Base-by-base conservation (phyloP, 1,284 basidiomycete genomes). In the Uromyces viciae-fabae region DNA sequence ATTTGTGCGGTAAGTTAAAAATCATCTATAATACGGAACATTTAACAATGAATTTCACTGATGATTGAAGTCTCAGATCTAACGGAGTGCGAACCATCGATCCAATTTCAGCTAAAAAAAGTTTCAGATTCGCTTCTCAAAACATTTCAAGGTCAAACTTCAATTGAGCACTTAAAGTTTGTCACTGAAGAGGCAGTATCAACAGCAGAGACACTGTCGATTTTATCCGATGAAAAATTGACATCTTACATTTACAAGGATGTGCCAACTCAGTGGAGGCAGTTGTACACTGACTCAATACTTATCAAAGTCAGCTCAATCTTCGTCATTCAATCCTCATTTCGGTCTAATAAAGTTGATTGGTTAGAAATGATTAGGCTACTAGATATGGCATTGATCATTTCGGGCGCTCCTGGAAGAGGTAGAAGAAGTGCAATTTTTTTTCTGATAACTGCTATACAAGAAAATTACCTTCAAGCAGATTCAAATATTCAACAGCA, bases 361-460 rank as follows among this genome's bases (percentile, higher is more conserved):
- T 84, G 82, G 83, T 33, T 75, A 33, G 81, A 83, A 1, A 76
- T 82, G 3, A 88, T 96, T 49, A 86, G 88, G 5, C 86, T 88
- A 17, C 87, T 98, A 40, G 95, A 98, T 84, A 88, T 88, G 83
- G 91, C 92, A 0, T 91, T 96, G 82, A 91, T 98, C 83, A 88
- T 96, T 62, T 92, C 94, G 9, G 95, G 94, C 0, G 90, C 91
- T 0, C 88, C 91, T 33, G 93, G 93, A 8, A 85, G 88, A 38
- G 87, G 88, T 7, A 87, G 92, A 68, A 85, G 90, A 46, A 90
- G 91, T 43, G 85, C 91, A 66, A 88, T 93, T 14, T 88, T 90
- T 52, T 87, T 87, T 25, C 85, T 93, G 46, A 92, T 97, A 82
- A 83, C 84, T 46, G 82, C 82, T 19, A 84, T 89, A 2, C 90